phyloP scores from a whole-genome alignment of 2,329 filamentous ascomycete genomes.

The Colletotrichum karsti region DNA sequence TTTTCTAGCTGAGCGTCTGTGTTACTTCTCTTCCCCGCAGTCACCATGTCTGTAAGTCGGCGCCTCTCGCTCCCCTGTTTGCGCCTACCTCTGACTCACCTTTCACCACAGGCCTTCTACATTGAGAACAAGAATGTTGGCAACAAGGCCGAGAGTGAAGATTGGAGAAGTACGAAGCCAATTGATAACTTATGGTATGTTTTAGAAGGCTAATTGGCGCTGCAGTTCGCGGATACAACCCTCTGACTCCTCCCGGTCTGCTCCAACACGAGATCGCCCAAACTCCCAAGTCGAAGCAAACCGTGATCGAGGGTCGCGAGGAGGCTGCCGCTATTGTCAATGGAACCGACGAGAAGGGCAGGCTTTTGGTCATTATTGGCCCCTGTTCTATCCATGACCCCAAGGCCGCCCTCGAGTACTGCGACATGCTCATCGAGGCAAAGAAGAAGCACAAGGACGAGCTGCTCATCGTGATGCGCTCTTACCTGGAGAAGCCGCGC shows the following conservation, averaged over 20 bases:
- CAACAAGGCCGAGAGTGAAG: constrained; percentile 77
- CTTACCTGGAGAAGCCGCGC: constrained; percentile 97
- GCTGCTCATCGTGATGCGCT: constrained; percentile 94
- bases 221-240: constrained; percentile 88
- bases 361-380: constrained; percentile 80
- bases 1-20: background rate
- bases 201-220: constrained; percentile 33
- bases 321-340: constrained; percentile 76
- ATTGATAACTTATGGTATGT: background rate
- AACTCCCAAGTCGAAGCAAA: constrained; percentile 63
- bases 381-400: constrained; percentile 99
- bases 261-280: constrained; percentile 91
- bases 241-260: constrained; percentile 89
- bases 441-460: constrained; percentile 91
- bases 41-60: constrained; percentile 44
- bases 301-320: constrained; percentile 68
- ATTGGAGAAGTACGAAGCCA: constrained; percentile 77
- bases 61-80: background rate
- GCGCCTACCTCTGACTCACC: constrained; percentile 35
- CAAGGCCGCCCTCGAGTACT: constrained; percentile 89
- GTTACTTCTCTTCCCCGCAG: background rate
- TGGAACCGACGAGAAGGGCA: constrained; percentile 67
- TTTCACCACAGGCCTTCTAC: constrained; percentile 65
- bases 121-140: constrained; percentile 83
- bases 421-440: constrained; percentile 79